Evolutionary conservation across 1,139 yeast species (phyloP), one percentile per base, ranked within the genome.

Genomic region (Kodamaea anthophila): DNA sequence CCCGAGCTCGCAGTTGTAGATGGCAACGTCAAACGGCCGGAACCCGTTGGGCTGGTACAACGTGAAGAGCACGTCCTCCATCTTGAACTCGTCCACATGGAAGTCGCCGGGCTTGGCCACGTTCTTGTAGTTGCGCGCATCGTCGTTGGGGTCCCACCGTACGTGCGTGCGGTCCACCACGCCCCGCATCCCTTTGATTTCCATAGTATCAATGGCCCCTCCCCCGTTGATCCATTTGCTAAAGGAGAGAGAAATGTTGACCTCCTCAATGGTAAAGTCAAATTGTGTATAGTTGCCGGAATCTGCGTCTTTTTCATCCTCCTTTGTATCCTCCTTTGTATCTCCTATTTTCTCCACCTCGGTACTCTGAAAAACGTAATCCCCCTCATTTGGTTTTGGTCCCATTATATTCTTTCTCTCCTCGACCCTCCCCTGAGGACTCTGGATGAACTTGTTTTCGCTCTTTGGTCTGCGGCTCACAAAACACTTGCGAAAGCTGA

Each of bases 211-310:
- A 13, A 91, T 59, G 21, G 91, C 80, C 0, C 98, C 98, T 29
- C 74, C 71, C 0, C 97, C 97, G 43, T 83, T 82, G 37, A 93
- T 64, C 94, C 96, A 91, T 46, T 86, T 84, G 33, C 74, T 66
- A 41, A 91, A 74, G 6, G 94, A 83, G 13, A 91, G 60, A 0
- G 94, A 78, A 1, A 91, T 74, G 32, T 81, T 80, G 5, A 88
- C 81, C 38, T 83, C 85, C 39, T 88, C 96, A 14, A 91, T 81
- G 0, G 94, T 85, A 21, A 91, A 55, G 53, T 91, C 98, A 52
- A 82, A 91, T 49, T 91, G 98, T 0, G 98, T 88, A 51, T 88
- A 91, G 52, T 91, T 91, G 1, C 96, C 96, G 49, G 86, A 94
- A 44, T 88, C 95, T n/a, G 18, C 33, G 3, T 34, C 38, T 9